Evolutionary conservation across 495 filamentous ascomycete genomes (phyloP).

Genomic region (Aspergillus steynii): DNA sequence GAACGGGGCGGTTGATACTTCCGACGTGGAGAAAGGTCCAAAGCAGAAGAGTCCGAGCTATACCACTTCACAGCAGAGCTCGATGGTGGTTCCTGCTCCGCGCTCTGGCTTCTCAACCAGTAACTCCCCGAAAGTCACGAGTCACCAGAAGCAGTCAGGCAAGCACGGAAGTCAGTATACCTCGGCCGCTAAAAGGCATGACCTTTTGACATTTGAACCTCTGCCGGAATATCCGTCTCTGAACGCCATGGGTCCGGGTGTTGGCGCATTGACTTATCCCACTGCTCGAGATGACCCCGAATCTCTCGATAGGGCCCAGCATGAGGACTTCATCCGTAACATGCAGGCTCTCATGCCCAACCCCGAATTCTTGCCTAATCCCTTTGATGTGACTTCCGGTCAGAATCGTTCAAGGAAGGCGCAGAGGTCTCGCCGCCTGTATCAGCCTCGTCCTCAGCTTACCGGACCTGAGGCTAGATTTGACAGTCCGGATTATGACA

Average conservation of each 20-base stretch:
- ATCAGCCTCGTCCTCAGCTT: slow-evolving; percentile 20
- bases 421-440: slow-evolving; percentile 26
- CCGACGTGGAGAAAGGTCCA: slow-evolving; percentile 14
- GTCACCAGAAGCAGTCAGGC: slow-evolving; percentile 12
- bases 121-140: slow-evolving; percentile 11
- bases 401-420: slow-evolving; percentile 19
- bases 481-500: slow-evolving; percentile 9
- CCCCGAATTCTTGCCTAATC: slow-evolving; percentile 10
- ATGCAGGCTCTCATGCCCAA: slow-evolving; percentile 23
- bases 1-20: slow-evolving; percentile 10
- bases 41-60: slow-evolving; percentile 19
- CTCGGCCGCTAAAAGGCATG: slow-evolving; percentile 17
- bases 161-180: slow-evolving; percentile 13
- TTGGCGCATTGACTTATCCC: slow-evolving; percentile 12
- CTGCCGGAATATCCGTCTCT: slow-evolving; percentile 18
- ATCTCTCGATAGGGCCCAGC: slow-evolving; percentile 12
- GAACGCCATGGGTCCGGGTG: slow-evolving; percentile 12
- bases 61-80: slow-evolving; percentile 12
- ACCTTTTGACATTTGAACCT: slow-evolving; percentile 25
- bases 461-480: not conserved
- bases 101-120: slow-evolving; percentile 9
- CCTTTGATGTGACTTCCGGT: slow-evolving; percentile 14
- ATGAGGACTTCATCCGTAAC: slow-evolving; percentile 19
- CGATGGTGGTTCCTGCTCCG: slow-evolving; percentile 8
- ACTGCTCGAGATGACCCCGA: slow-evolving; percentile 12